These are phyloP conservation scores for Trifolium fragiferum DNA, from an alignment of 306 rosid species.

Conservation along the genomic window DNA sequence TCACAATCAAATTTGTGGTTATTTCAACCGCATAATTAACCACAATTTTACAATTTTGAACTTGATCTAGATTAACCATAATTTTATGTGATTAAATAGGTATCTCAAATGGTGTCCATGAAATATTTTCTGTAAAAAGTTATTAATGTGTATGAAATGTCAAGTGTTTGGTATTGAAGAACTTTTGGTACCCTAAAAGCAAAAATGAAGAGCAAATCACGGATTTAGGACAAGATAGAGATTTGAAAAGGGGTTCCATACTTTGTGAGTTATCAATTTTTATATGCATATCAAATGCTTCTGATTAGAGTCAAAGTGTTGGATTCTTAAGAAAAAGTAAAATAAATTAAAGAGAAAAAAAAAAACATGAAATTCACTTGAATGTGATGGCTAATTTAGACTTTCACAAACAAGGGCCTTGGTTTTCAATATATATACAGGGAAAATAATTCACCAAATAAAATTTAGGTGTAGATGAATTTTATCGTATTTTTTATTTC, in stretches of 20 bases:
- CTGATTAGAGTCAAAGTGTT: slow-evolving; percentile 36
- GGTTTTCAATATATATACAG: too few species aligned
- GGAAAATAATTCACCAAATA: background rate
- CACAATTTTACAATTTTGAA: too few species aligned
- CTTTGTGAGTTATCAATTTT: slow-evolving; percentile 6
- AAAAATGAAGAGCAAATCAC: slow-evolving; percentile 19
- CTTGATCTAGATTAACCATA: too few species aligned
- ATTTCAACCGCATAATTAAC: too few species aligned
- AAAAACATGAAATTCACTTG: background rate
- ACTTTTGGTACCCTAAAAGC: slow-evolving; percentile 19
- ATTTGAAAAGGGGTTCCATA: slow-evolving; percentile 35
- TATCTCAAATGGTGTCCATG: too few species aligned
- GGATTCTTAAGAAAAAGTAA: background rate
- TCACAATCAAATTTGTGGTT: too few species aligned
- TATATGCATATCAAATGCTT: background rate
- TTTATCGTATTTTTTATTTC: background rate
- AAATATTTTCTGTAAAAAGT: too few species aligned
- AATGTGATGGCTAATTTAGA: slow-evolving; percentile 21
- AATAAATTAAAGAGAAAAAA: slow-evolving; percentile 1
- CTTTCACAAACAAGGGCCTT: background rate
- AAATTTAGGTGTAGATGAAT: background rate
- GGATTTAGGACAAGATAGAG: background rate
- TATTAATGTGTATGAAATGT: background rate
- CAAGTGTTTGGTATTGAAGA: slow-evolving; percentile 26
- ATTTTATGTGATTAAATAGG: too few species aligned